Evolutionary conservation across 2,329 filamentous ascomycete species (phyloP), one percentile per base, ranked within the genome.

Genomic region (Arthrobotrys conoides): DNA sequence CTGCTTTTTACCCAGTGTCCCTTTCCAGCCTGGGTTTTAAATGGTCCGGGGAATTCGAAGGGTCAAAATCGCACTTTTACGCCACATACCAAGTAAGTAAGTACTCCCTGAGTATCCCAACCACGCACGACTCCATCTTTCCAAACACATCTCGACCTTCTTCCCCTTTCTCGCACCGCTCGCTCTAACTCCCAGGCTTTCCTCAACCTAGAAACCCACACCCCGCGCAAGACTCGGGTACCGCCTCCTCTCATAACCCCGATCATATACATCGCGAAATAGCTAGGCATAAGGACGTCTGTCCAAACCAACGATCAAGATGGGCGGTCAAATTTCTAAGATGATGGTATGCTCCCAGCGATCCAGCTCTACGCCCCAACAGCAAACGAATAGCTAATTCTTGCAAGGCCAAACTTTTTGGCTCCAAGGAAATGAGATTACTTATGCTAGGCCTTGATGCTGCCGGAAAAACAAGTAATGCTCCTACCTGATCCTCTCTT

Each of bases 351-450:
- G 59, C 27, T n/a, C 18, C 12, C 27, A 27, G 30, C n/a, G 16
- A 41, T 20, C 36, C 44, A 24, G 48, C 55, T 63, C 49, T 6
- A 48, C 18, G 24, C n/a, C 57, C n/a, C n/a, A 12, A 12, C 8
- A 18, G 33, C 9, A 30, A 20, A 33, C 61, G 59, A 22, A 67
- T 61, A 44, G n/a, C 63, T 16, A 30, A 27, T 33, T 30, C 22
- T n/a, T 48, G 46, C 24, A 51, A 82, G 91, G 93, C 93, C 86
- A 97, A 96, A 91, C 93, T 98, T 88, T 98, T 97, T 88, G 95
- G 95, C 86, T 97, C 95, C 82, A 97, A 97, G 89, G 95, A 98
- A 88, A 97, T 98, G 94, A 92, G 95, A 84, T 91, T 99, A 85
- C 88, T 98, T 84, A 99, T 99, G 96, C 89, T 99, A 83, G 96